Evolutionary conservation across 306 rosid genomes (phyloP).

Genomic region (Nissolia schottii): DNA sequence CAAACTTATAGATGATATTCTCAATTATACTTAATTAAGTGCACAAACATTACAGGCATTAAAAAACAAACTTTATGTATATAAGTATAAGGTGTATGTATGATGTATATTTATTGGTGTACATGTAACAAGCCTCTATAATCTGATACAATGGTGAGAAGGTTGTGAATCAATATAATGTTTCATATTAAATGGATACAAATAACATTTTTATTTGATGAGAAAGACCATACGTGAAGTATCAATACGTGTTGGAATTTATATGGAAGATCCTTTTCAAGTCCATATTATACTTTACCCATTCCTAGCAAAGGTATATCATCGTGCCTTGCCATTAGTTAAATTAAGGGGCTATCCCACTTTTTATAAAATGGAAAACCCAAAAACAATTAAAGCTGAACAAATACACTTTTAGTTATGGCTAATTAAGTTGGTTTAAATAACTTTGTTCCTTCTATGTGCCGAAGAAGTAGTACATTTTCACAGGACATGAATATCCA

Average conservation of each 20-base stretch:
- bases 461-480: neutral
- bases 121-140: too few relatives aligned
- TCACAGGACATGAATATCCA: neutral
- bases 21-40: too few relatives aligned
- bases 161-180: too few relatives aligned
- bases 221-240: conserved; percentile 10
- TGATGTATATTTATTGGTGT: too few relatives aligned
- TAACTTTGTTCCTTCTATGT: conserved; percentile 3
- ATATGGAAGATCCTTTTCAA: conserved; percentile 16
- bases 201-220: too few relatives aligned
- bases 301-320: conserved; percentile 2
- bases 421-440: neutral
- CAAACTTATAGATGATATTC: too few relatives aligned
- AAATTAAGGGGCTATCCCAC: neutral
- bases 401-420: neutral
- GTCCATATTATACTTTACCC: conserved; percentile 1
- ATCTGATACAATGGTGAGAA: too few relatives aligned
- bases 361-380: neutral
- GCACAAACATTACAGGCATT: too few relatives aligned
- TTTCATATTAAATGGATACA: too few relatives aligned
- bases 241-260: conserved; percentile 25
- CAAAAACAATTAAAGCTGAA: neutral
- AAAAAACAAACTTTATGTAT: too few relatives aligned
- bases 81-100: too few relatives aligned
- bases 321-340: conserved; percentile 2